These are phyloP conservation scores for Globisporangium yorkense DNA, from an alignment of 352 stramenopile species.

Conservation along the genomic window DNA sequence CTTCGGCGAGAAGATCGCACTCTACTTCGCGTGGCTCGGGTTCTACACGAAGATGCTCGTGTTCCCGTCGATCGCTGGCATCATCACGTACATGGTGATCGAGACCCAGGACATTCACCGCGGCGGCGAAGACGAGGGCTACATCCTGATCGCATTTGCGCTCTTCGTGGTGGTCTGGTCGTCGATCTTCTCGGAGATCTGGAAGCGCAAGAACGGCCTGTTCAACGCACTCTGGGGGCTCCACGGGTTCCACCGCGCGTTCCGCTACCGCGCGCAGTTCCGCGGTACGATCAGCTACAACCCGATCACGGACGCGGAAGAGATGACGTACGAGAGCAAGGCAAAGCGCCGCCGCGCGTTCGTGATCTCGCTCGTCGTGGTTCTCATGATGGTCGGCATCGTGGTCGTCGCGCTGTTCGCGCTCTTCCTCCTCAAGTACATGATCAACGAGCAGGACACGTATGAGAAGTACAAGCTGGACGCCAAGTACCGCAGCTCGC, in stretches of 20 bases:
- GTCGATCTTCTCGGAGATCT: conserved; percentile 82
- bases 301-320: conserved; percentile 51
- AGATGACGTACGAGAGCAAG: conserved; percentile 65
- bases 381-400: conserved; percentile 72
- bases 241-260: conserved; percentile 60
- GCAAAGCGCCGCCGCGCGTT: conserved; percentile 49
- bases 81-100: conserved; percentile 70
- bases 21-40: conserved; percentile 91
- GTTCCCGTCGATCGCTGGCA: conserved; percentile 65
- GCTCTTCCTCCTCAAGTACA: conserved; percentile 74
- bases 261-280: conserved; percentile 84
- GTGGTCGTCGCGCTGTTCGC: conserved; percentile 59
- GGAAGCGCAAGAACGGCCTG: conserved; percentile 84
- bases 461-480: conserved; percentile 19
- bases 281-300: conserved; percentile 70
- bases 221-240: conserved; percentile 85
- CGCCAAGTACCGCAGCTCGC: conserved; percentile 29
- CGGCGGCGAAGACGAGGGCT: conserved; percentile 43
- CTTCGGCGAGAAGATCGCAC: conserved; percentile 88
- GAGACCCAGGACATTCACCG: conserved; percentile 33
- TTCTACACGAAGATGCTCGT: conserved; percentile 93
- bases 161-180: conserved; percentile 87
- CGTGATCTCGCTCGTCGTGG: conserved; percentile 46
- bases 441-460: conserved; percentile 47
- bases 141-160: conserved; percentile 73